Evolutionary conservation across 352 stramenopile genomes (phyloP).

Genomic region (Phytophthora palmivora): DNA sequence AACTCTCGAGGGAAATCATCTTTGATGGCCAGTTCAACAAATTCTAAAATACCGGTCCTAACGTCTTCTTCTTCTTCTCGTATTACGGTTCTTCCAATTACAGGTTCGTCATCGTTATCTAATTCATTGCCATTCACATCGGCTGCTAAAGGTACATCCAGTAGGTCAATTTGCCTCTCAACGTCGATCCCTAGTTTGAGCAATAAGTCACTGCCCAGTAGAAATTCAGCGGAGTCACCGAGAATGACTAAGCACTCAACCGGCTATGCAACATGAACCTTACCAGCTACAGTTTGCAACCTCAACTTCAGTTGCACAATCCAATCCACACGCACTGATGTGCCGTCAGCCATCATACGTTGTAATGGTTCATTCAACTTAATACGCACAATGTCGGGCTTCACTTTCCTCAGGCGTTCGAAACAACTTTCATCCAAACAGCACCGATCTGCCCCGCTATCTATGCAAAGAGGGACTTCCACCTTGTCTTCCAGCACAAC

Average conservation of each 20-base stretch:
- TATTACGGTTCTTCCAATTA: background rate
- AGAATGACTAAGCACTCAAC: slow-evolving; percentile 27
- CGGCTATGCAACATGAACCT: slow-evolving; percentile 10
- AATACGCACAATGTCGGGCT: too few relatives aligned
- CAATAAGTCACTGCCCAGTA: slow-evolving; percentile 25
- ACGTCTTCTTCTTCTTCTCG: slow-evolving; percentile 2
- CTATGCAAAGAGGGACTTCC: too few relatives aligned
- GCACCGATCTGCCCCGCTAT: too few relatives aligned
- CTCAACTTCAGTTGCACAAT: slow-evolving; percentile 15
- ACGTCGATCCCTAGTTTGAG: slow-evolving; percentile 15
- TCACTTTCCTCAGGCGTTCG: too few relatives aligned
- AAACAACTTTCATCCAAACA: too few relatives aligned
- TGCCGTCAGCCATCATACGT: slow-evolving; percentile 12
- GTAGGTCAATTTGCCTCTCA: slow-evolving; percentile 11
- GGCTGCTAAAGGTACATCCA: slow-evolving; percentile 2
- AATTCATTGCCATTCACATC: slow-evolving; percentile 12
- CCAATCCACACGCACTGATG: slow-evolving; percentile 10
- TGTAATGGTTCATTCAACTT: background rate
- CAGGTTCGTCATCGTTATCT: slow-evolving; percentile 9
- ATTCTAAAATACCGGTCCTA: background rate
- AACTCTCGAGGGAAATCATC: background rate
- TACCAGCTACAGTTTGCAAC: slow-evolving; percentile 8
- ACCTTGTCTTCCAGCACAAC: too few relatives aligned
- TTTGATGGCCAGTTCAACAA: slow-evolving; percentile 2
- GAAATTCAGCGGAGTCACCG: slow-evolving; percentile 12